These are phyloP conservation scores for Planoprotostelium fungivorum DNA, from an alignment of 78 protist genomes.

Conservation along the genomic window DNA sequence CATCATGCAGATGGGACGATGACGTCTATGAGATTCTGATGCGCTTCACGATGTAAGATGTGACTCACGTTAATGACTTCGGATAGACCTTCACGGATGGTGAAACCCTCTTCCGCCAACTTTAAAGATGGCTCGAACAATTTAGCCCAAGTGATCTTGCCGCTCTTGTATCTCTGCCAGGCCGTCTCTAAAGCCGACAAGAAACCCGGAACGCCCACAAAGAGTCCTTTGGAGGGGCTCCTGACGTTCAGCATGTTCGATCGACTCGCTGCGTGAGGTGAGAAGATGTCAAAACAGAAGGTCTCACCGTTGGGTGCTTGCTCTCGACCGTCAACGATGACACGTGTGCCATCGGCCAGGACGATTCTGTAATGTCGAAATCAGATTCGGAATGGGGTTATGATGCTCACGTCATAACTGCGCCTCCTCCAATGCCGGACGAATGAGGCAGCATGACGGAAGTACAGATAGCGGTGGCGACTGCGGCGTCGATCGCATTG, in stretches of 20 bases:
- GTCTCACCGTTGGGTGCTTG: not conserved
- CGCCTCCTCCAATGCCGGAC: not conserved
- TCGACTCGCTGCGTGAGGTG: not conserved
- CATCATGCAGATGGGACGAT: not conserved
- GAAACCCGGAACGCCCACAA: not conserved
- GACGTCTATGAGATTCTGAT: not conserved
- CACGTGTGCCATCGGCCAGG: not conserved
- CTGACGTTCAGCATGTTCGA: not conserved
- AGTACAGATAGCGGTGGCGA: not conserved
- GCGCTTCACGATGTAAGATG: not conserved
- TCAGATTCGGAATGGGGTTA: not conserved
- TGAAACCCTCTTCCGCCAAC: too few relatives aligned
- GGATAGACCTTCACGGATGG: too few relatives aligned
- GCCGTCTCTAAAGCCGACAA: not conserved
- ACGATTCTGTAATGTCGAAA: not conserved
- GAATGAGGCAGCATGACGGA: not conserved
- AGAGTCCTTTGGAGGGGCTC: not conserved
- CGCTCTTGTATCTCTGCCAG: not conserved
- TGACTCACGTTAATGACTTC: not conserved
- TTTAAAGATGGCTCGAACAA: not conserved
- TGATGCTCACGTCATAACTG: not conserved
- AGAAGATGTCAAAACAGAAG: not conserved
- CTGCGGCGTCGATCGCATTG: not conserved
- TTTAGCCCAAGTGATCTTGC: not conserved
- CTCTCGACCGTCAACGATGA: not conserved